A percentile compares a stretch with the other conserved stretches of the same genome.
These are phyloP conservation scores for Linderina pennispora DNA, from an alignment of 192 early-diverging fungal genomes.

Conservation along the genomic window DNA sequence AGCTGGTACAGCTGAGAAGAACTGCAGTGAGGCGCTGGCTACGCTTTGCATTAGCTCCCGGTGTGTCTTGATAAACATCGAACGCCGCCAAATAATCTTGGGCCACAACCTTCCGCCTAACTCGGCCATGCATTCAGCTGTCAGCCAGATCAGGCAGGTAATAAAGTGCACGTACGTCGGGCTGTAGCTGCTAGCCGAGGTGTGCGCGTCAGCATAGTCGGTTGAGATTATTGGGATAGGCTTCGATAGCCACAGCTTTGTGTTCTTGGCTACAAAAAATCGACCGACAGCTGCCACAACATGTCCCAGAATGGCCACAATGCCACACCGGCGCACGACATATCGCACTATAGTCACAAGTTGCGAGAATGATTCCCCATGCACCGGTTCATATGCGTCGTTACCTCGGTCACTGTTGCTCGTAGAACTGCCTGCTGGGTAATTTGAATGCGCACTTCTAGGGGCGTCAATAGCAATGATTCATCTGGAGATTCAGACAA, in stretches of 20 bases:
- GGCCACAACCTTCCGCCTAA: slow-evolving; percentile 18
- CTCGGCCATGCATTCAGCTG: slow-evolving; percentile 13
- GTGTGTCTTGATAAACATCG: slow-evolving; percentile 34
- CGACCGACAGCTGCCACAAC: slow-evolving; percentile 15
- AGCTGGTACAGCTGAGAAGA: slow-evolving; percentile 56
- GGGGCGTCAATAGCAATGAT: too few relatives aligned
- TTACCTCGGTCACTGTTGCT: too few relatives aligned
- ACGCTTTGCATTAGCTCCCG: slow-evolving; percentile 10
- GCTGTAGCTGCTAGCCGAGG: too few relatives aligned
- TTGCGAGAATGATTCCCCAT: too few relatives aligned
- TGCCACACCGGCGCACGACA: slow-evolving; percentile 26
- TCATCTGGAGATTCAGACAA: too few relatives aligned
- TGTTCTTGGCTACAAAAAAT: slow-evolving; percentile 10
- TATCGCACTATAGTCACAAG: too few relatives aligned
- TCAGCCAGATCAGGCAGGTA: slow-evolving; percentile 15
- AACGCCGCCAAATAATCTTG: slow-evolving; percentile 16
- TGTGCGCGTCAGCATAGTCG: too few relatives aligned
- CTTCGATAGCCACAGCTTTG: slow-evolving; percentile 27
- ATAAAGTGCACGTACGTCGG: slow-evolving; percentile 12
- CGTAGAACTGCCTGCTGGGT: too few relatives aligned
- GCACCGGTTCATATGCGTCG: background rate
- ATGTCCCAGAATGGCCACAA: too few relatives aligned
- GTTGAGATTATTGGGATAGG: slow-evolving; percentile 7
- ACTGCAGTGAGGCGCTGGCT: slow-evolving; percentile 37
- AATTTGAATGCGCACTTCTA: too few relatives aligned